Evolutionary conservation across 2,329 filamentous ascomycete genomes (phyloP).

Genomic region (Claviceps cyperi): DNA sequence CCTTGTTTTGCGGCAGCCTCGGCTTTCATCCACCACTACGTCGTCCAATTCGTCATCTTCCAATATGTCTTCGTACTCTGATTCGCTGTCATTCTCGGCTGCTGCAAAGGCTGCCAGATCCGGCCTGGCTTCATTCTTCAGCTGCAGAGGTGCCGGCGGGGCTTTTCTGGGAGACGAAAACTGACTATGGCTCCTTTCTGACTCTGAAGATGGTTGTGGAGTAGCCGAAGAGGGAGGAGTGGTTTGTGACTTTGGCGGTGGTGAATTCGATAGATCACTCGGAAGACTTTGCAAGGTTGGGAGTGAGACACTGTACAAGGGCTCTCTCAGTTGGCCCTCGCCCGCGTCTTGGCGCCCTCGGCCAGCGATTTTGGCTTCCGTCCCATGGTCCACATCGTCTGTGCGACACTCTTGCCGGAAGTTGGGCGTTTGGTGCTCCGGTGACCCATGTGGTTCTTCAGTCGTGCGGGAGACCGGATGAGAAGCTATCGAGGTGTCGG

Average conservation of each 20-base stretch:
- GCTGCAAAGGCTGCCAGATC: constrained; percentile 9
- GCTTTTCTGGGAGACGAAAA: constrained; percentile 58
- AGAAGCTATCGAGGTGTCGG: constrained; percentile 43
- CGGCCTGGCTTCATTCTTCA: constrained; percentile 25
- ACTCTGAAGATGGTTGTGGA: constrained; percentile 28
- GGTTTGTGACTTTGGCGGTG: constrained; percentile 36
- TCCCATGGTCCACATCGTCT: constrained; percentile 40
- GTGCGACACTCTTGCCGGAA: constrained; percentile 41
- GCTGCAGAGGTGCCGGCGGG: constrained; percentile 70
- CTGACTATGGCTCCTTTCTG: constrained; percentile 31
- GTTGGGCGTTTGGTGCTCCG: constrained; percentile 44
- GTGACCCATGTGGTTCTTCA: constrained; percentile 27
- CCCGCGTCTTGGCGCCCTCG: constrained; percentile 30
- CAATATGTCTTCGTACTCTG: constrained; percentile 69
- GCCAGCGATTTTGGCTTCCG: constrained; percentile 33
- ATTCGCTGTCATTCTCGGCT: constrained; percentile 56
- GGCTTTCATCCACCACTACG: constrained; percentile 39
- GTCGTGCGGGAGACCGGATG: constrained; percentile 52
- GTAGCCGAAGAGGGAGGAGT: constrained; percentile 24
- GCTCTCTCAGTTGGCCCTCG: constrained; percentile 25
- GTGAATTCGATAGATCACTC: constrained; percentile 34
- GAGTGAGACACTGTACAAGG: constrained; percentile 36
- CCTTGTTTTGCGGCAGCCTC: constrained; percentile 69
- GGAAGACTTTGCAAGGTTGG: constrained; percentile 43
- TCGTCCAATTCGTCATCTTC: constrained; percentile 42